Evolutionary conservation across 495 filamentous ascomycete species (phyloP).

Genomic region (Neurospora tetraspora): DNA sequence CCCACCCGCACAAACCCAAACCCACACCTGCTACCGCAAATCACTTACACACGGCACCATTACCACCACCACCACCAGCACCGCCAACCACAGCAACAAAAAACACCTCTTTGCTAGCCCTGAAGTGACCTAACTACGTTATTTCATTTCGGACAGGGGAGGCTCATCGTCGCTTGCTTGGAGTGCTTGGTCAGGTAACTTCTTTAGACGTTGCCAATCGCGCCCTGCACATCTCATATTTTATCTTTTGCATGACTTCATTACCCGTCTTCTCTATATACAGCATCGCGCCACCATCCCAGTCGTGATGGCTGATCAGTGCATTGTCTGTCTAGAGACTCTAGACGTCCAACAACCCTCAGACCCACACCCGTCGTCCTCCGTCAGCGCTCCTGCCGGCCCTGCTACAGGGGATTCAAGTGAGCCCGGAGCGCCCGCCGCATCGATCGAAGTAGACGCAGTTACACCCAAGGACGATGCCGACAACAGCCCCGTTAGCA

Average conservation of each 20-base stretch:
- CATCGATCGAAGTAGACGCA: neutral
- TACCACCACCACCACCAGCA: neutral
- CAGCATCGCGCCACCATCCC: slow-evolving; percentile 3
- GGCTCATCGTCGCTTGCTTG: neutral
- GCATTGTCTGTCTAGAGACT: slow-evolving; percentile 92
- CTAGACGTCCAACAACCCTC: slow-evolving; percentile 45
- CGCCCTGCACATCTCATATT: neutral
- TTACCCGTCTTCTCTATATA: neutral
- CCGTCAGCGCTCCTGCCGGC: slow-evolving; percentile 2
- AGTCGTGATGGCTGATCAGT: slow-evolving; percentile 73
- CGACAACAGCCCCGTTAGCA: slow-evolving; percentile 23
- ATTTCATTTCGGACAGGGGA: neutral
- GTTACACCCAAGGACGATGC: slow-evolving; percentile 5
- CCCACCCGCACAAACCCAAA: neutral
- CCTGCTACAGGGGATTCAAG: neutral
- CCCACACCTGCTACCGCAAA: neutral
- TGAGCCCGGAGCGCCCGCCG: slow-evolving; percentile 5
- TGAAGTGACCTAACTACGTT: neutral
- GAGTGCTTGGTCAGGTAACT: neutral
- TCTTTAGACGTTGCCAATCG: neutral
- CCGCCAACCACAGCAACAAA: neutral
- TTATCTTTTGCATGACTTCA: slow-evolving; percentile 26
- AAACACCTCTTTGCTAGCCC: neutral
- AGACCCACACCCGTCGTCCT: slow-evolving; percentile 7
- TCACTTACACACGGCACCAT: neutral